Conservation (phyloP, 192 early-diverging fungal genomes). For the Backusella mclennaniae region DNA sequence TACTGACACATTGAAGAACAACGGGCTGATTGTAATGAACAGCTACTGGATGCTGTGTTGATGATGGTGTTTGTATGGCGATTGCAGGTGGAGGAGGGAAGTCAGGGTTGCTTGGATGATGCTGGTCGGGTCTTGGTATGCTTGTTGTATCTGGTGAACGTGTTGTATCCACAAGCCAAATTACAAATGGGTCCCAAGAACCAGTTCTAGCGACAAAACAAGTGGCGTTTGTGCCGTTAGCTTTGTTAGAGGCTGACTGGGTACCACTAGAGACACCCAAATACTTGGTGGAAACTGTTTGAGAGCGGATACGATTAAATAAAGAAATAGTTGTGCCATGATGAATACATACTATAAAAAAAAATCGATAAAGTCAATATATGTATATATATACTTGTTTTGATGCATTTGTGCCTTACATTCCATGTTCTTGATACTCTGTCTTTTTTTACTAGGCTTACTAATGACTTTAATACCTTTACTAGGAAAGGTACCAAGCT, state of each 20-base stretch:
- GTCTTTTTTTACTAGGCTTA: conserved; percentile 90
- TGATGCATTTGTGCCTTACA: conserved; percentile 33
- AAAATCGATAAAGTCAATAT: neutral
- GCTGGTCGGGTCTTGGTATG: conserved; percentile 19
- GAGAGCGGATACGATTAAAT: conserved; percentile 87
- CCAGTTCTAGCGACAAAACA: conserved; percentile 72
- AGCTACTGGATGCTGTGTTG: conserved; percentile 53
- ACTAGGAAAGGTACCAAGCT: conserved; percentile 68
- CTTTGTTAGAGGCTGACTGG: neutral
- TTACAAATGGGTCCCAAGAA: conserved; percentile 85
- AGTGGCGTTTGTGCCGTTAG: conserved; percentile 38
- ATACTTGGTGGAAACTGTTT: conserved; percentile 87
- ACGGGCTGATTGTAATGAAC: conserved; percentile 87
- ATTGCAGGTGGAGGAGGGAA: conserved; percentile 73
- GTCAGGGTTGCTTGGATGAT: conserved; percentile 20
- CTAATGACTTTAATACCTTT: conserved; percentile 85
- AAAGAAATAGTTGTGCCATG: conserved; percentile 83
- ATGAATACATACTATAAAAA: conserved; percentile 69
- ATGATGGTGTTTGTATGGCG: conserved; percentile 61
- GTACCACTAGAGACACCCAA: conserved; percentile 56
- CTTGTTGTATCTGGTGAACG: conserved; percentile 41
- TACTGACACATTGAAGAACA: conserved; percentile 81
- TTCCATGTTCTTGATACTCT: conserved; percentile 78
- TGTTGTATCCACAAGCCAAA: conserved; percentile 77
- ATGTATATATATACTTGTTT: neutral